phyloP scores from a whole-genome alignment of 805 yeast species.

The Lachancea fermentati region DNA sequence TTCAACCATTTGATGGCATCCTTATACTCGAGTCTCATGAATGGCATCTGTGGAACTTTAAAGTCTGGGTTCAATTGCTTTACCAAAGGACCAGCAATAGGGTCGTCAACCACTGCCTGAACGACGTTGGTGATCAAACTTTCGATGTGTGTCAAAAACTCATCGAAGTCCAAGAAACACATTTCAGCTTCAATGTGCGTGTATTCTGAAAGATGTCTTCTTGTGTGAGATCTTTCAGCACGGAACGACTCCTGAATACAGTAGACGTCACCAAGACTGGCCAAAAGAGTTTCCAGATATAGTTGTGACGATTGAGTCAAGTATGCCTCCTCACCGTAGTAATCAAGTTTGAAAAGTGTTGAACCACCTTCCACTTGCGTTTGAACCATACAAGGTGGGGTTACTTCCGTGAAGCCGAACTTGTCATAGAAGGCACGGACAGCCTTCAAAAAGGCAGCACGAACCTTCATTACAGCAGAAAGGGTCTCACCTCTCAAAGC shows the following conservation, averaged over 20 bases:
- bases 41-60: slow-evolving; percentile 76
- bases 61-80: slow-evolving; percentile 91
- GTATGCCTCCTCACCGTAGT: slow-evolving; percentile 95
- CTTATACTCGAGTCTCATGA: slow-evolving; percentile 84
- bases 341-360: slow-evolving; percentile 84
- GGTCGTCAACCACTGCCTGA: slow-evolving; percentile 77
- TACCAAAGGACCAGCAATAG: slow-evolving; percentile 84
- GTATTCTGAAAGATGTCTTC: slow-evolving; percentile 95
- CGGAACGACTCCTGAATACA: slow-evolving; percentile 98
- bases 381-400: slow-evolving; percentile 99
- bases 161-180: slow-evolving; percentile 82
- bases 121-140: slow-evolving; percentile 62
- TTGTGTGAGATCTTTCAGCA: slow-evolving; percentile 97
- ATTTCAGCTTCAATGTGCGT: slow-evolving; percentile 96
- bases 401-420: slow-evolving; percentile 78
- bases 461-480: slow-evolving; percentile 88
- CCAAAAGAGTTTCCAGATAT: slow-evolving; percentile 92
- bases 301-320: slow-evolving; percentile 96
- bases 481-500: slow-evolving; percentile 95
- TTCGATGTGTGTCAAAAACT: slow-evolving; percentile 81
- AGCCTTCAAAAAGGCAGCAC: slow-evolving; percentile 70
- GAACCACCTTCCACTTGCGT: slow-evolving; percentile 99
- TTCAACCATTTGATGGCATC: slow-evolving; percentile 94
- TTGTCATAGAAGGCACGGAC: slow-evolving; percentile 74
- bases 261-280: slow-evolving; percentile 95